These are phyloP conservation scores for Omphalotus olearius DNA, from an alignment of 1,284 basidiomycete genomes.

Conservation along the genomic window DNA sequence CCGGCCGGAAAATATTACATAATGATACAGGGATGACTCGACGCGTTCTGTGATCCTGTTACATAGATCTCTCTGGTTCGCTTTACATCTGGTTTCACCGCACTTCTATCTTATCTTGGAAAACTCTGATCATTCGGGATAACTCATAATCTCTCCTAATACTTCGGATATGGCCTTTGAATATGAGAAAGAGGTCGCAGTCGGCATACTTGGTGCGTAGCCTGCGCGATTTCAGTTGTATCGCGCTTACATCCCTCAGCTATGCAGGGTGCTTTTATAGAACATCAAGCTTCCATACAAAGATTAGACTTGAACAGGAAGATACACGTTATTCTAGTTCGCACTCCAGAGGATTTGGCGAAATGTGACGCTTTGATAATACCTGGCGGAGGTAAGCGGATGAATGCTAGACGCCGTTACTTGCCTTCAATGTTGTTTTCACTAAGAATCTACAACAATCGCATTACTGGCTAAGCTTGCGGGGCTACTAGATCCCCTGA, in stretches of 20 bases:
- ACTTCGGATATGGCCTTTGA: background rate
- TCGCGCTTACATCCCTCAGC: conserved; percentile 39
- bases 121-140: too few relatives aligned
- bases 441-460: conserved; percentile 88
- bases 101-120: too few relatives aligned
- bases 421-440: background rate
- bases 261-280: conserved; percentile 90
- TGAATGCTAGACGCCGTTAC: background rate
- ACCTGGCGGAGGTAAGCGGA: conserved; percentile 78
- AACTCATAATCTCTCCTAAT: too few relatives aligned
- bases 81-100: too few relatives aligned
- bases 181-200: conserved; percentile 18
- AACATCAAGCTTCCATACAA: conserved; percentile 76
- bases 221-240: background rate
- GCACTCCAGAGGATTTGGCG: conserved; percentile 72
- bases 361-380: conserved; percentile 86
- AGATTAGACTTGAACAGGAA: conserved; percentile 44
- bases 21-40: too few relatives aligned
- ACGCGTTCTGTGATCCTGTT: too few relatives aligned
- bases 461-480: conserved; percentile 78
- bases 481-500: conserved; percentile 78
- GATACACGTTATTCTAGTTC: conserved; percentile 62
- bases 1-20: too few relatives aligned
- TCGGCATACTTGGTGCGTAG: conserved; percentile 38
- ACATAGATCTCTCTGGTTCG: too few relatives aligned